These are phyloP conservation scores for Kwoniella sp. DNA, from an alignment of 768 basidiomycete genomes.

Conservation along the genomic window DNA sequence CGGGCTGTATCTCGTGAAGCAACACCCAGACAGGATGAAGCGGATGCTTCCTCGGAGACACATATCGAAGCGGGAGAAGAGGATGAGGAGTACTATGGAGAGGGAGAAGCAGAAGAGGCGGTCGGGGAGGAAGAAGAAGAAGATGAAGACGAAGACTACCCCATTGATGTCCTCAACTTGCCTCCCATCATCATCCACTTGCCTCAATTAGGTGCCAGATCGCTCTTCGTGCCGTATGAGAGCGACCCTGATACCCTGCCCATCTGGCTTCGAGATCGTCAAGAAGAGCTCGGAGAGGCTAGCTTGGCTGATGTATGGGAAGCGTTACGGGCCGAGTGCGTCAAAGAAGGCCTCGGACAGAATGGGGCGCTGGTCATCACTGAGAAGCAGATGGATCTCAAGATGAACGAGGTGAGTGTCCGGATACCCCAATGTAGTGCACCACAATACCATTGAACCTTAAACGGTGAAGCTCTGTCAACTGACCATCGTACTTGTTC, in stretches of 20 bases:
- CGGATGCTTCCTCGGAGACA: no score
- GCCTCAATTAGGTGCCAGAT: constrained; percentile 39
- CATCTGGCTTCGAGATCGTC: constrained; percentile 46
- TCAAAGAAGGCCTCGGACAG: constrained; percentile 22
- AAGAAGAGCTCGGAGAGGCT: constrained; percentile 56
- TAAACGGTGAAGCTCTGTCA: neutral
- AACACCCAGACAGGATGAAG: neutral
- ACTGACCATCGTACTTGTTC: neutral
- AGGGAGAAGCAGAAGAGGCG: constrained; percentile 65
- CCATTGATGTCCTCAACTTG: constrained; percentile 61
- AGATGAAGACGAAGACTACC: constrained; percentile 72
- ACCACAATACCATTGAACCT: no score
- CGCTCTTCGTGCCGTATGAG: constrained; percentile 27
- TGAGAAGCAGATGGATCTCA: constrained; percentile 45
- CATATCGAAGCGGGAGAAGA: constrained; percentile 66
- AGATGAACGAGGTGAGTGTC: constrained; percentile 45
- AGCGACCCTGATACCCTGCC: constrained; percentile 28
- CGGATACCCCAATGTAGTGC: neutral
- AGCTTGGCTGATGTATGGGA: constrained; percentile 57
- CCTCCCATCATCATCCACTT: constrained; percentile 72
- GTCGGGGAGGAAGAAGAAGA: constrained; percentile 73
- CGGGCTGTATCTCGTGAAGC: constrained; percentile 2
- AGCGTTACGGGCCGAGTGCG: constrained; percentile 30
- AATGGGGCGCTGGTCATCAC: constrained; percentile 35
- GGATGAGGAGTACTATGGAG: constrained; percentile 17